Conservation (phyloP, 2,329 filamentous ascomycete genomes). For the Paecilomyces fulvus region DNA sequence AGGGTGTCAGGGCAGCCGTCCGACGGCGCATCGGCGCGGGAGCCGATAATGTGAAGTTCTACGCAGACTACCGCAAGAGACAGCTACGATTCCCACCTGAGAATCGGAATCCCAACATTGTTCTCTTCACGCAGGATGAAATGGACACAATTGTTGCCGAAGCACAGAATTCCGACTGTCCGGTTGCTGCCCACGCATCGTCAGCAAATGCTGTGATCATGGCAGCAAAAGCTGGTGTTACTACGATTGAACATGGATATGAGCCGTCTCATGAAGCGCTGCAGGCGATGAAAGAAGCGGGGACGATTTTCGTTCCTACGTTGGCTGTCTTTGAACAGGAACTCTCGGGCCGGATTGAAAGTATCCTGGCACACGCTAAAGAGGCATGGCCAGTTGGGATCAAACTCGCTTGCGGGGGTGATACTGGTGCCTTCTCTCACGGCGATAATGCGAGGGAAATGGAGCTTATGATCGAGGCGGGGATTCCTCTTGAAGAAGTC, state of each 20-base stretch:
- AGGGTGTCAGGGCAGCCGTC: neutral
- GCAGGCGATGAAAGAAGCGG: constrained; percentile 36
- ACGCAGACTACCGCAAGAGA: constrained; percentile 2
- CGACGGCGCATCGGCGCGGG: constrained; percentile 2
- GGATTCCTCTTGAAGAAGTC: constrained; percentile 43
- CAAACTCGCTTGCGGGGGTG: constrained; percentile 44
- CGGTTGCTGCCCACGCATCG: constrained; percentile 39
- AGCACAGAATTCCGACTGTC: constrained; percentile 32
- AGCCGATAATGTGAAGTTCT: constrained; percentile 5
- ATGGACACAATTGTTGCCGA: constrained; percentile 44
- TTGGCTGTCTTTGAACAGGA: constrained; percentile 38
- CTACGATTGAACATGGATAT: constrained; percentile 41
- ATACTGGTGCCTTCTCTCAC: constrained; percentile 47
- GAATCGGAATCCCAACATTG: constrained; percentile 35
- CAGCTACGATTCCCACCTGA: constrained; percentile 1
- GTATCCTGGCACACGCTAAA: constrained; percentile 34
- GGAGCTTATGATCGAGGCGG: constrained; percentile 46
- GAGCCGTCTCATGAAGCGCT: constrained; percentile 34
- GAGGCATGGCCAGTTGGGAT: constrained; percentile 37
- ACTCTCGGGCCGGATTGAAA: constrained; percentile 16
- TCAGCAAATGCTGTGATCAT: constrained; percentile 37
- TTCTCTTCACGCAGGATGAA: constrained; percentile 42
- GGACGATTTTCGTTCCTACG: constrained; percentile 46
- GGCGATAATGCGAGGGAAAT: constrained; percentile 47
- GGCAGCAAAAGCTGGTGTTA: constrained; percentile 41